Evolutionary conservation across 2,329 filamentous ascomycete genomes (phyloP).

Genomic region (Mycosphaerelloides madeirae): DNA sequence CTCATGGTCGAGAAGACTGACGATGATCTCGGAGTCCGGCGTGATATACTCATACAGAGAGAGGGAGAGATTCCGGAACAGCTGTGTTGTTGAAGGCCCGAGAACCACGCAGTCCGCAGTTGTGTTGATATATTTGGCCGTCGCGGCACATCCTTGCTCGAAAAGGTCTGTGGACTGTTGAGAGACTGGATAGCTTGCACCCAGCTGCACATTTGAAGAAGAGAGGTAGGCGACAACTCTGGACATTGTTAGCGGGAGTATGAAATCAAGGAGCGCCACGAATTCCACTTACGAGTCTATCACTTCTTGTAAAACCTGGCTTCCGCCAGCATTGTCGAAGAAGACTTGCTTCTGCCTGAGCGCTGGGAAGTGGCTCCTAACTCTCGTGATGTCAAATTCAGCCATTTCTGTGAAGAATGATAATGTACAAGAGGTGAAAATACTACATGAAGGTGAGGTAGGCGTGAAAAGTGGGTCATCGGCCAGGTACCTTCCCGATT

Average conservation of each 20-base stretch:
- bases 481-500: too few relatives aligned
- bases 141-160: slow-evolving; percentile 57
- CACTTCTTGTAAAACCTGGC: slow-evolving; percentile 60
- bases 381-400: slow-evolving; percentile 51
- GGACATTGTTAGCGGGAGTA: slow-evolving; percentile 1
- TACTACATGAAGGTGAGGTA: too few relatives aligned
- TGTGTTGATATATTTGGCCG: slow-evolving; percentile 67
- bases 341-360: slow-evolving; percentile 63
- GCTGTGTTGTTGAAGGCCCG: slow-evolving; percentile 69
- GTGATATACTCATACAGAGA: slow-evolving; percentile 54
- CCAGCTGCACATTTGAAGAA: slow-evolving; percentile 69
- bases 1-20: slow-evolving; percentile 72
- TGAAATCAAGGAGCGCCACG: too few relatives aligned
- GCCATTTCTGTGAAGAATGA: slow-evolving; percentile 9
- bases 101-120: slow-evolving; percentile 63
- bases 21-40: slow-evolving; percentile 54
- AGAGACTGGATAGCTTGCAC: slow-evolving; percentile 62
- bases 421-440: too few relatives aligned
- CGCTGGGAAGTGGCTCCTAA: slow-evolving; percentile 63
- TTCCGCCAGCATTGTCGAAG: slow-evolving; percentile 73
- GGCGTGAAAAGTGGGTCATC: too few relatives aligned
- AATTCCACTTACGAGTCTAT: slow-evolving; percentile 58
- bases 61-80: slow-evolving; percentile 65
- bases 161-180: slow-evolving; percentile 58
- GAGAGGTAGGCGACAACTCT: slow-evolving; percentile 63